These are phyloP conservation scores for Psophocarpus tetragonolobus DNA, from an alignment of 306 rosid genomes.

Conservation along the genomic window DNA sequence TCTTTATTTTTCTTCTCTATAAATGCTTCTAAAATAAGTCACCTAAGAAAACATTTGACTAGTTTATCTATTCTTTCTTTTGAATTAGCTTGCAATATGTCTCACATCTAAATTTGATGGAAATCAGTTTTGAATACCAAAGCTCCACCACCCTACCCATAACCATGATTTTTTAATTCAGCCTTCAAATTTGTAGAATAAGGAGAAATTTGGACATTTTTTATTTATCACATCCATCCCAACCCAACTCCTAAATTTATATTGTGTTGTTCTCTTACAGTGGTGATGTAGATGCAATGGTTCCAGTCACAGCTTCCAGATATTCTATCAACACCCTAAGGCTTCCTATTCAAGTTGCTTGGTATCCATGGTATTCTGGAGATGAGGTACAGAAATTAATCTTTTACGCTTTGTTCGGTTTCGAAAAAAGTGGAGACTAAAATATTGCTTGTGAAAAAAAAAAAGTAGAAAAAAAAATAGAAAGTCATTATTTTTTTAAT, in stretches of 20 bases:
- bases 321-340: constrained; percentile 46
- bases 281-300: constrained; percentile 51
- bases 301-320: constrained; percentile 53
- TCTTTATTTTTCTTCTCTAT: too few species aligned
- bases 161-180: neutral
- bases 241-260: neutral
- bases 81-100: neutral
- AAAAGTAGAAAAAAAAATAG: too few species aligned
- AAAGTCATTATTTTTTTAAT: too few species aligned
- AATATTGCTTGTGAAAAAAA: too few species aligned
- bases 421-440: too few species aligned
- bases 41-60: neutral
- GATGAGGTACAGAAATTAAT: constrained; percentile 42
- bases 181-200: neutral
- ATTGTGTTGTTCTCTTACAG: constrained; percentile 28
- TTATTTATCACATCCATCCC: neutral
- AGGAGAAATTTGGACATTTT: neutral
- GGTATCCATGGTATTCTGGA: constrained; percentile 59
- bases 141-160: neutral
- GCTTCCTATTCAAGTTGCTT: constrained; percentile 34
- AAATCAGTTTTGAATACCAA: neutral
- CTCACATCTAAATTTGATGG: neutral
- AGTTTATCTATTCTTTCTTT: too few species aligned
- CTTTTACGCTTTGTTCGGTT: neutral
- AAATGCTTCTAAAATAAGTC: too few species aligned